Evolutionary conservation across 2,329 filamentous ascomycete species (phyloP).

Genomic region (Colletotrichum truncatum): DNA sequence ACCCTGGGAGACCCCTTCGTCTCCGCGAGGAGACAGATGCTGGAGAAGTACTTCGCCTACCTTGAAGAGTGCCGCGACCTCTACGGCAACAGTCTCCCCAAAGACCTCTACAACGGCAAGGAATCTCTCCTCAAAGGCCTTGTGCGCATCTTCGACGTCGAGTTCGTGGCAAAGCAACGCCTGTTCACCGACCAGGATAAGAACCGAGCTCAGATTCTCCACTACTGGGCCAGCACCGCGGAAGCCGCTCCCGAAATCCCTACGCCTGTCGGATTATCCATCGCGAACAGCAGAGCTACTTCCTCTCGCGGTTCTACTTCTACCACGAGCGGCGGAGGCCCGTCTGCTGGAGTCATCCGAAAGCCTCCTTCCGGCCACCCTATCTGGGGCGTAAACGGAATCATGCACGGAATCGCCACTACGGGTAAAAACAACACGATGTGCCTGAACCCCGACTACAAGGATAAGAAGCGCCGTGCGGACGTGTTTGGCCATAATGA

Average conservation of each 20-base stretch:
- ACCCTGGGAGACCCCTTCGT: neutral
- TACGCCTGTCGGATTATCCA: no score
- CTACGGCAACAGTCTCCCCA: neutral
- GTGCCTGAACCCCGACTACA: conserved; percentile 32
- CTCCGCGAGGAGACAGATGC: neutral
- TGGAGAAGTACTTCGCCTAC: neutral
- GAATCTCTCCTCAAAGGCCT: neutral
- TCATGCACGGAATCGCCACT: conserved; percentile 40
- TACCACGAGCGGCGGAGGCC: neutral
- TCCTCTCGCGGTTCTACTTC: neutral
- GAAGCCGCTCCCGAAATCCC: neutral
- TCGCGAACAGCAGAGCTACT: no score
- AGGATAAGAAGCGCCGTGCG: conserved; percentile 12
- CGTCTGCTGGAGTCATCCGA: neutral
- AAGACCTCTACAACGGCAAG: neutral
- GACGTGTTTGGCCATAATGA: conserved; percentile 42
- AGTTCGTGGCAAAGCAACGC: neutral
- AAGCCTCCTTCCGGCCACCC: conserved; percentile 32
- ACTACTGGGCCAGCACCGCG: neutral
- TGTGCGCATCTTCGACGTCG: neutral
- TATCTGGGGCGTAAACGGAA: conserved; percentile 40
- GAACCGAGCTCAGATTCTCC: neutral
- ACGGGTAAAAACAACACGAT: neutral
- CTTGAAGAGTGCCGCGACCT: neutral
- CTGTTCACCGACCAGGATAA: neutral